Evolutionary conservation across 1,284 basidiomycete species (phyloP).

Genomic region (Leccinum variabile): DNA sequence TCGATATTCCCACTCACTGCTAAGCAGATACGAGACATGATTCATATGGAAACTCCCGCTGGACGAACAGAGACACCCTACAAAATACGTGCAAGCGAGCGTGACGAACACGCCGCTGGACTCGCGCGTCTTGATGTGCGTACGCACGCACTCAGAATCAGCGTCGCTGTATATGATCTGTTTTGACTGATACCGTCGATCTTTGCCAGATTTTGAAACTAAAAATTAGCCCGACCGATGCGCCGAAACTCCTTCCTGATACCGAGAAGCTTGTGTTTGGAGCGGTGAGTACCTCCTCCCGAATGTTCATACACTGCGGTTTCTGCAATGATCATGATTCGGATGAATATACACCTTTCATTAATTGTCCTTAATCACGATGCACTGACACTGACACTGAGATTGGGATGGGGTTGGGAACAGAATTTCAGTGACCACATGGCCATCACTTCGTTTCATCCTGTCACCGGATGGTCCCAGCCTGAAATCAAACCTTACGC

Average conservation of each 20-base stretch:
- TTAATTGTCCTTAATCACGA: neutral
- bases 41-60: neutral
- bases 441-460: constrained; percentile 66
- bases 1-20: neutral
- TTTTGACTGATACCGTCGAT: neutral
- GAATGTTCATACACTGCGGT: neutral
- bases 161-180: neutral
- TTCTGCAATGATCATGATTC: neutral
- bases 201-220: constrained; percentile 43
- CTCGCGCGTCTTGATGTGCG: constrained; percentile 25
- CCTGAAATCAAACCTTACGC: constrained; percentile 82
- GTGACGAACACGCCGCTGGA: neutral
- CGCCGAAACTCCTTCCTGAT: constrained; percentile 39
- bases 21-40: constrained; percentile 8
- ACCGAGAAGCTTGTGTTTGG: constrained; percentile 42
- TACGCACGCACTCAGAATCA: neutral
- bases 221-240: constrained; percentile 37
- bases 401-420: neutral
- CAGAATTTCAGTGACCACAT: constrained; percentile 76
- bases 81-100: neutral
- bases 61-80: constrained; percentile 3
- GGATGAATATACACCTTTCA: neutral
- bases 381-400: neutral
- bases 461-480: constrained; percentile 69
- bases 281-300: constrained; percentile 29